Conservation (phyloP, 441 rosid species). For the Francoa sonchifolia region DNA sequence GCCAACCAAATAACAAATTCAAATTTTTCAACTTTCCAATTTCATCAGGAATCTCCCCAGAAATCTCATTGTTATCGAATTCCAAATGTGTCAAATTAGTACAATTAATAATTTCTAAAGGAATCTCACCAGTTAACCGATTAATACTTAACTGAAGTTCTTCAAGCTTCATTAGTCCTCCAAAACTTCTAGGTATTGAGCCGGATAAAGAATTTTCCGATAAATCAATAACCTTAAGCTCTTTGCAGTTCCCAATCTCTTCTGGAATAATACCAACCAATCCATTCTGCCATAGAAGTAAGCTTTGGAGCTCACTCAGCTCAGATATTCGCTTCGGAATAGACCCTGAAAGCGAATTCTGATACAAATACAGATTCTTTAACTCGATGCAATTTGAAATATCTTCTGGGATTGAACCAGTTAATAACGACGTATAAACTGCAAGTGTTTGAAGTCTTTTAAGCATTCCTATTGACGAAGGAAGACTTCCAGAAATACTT, state of each 20-base stretch:
- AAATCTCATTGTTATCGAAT: slow-evolving; percentile 13
- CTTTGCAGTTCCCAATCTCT: slow-evolving; percentile 16
- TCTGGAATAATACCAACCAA: slow-evolving; percentile 14
- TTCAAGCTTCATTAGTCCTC: slow-evolving; percentile 12
- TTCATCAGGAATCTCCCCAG: slow-evolving; percentile 10
- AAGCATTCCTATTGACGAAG: slow-evolving; percentile 13
- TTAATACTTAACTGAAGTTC: slow-evolving; percentile 18
- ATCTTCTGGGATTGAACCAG: slow-evolving; percentile 15
- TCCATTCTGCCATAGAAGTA: slow-evolving; percentile 17
- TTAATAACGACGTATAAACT: slow-evolving; percentile 10
- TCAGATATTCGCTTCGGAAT: slow-evolving; percentile 11
- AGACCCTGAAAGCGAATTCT: slow-evolving; percentile 15
- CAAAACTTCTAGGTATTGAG: slow-evolving; percentile 10
- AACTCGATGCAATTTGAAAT: slow-evolving; percentile 15
- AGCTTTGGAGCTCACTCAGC: slow-evolving; percentile 15
- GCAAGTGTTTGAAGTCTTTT: slow-evolving; percentile 14
- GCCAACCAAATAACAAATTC: slow-evolving; percentile 16
- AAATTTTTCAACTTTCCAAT: slow-evolving; percentile 13
- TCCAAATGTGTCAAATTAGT: slow-evolving; percentile 14
- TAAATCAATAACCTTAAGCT: slow-evolving; percentile 13
- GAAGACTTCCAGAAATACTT: slow-evolving; percentile 15
- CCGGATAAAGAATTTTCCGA: slow-evolving; percentile 16
- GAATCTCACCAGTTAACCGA: slow-evolving; percentile 13
- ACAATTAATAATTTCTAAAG: slow-evolving; percentile 15
- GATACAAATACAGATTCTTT: slow-evolving; percentile 15